phyloP scores from a whole-genome alignment of 140 eudicot genomes.

The Ambrosia hybrid region DNA sequence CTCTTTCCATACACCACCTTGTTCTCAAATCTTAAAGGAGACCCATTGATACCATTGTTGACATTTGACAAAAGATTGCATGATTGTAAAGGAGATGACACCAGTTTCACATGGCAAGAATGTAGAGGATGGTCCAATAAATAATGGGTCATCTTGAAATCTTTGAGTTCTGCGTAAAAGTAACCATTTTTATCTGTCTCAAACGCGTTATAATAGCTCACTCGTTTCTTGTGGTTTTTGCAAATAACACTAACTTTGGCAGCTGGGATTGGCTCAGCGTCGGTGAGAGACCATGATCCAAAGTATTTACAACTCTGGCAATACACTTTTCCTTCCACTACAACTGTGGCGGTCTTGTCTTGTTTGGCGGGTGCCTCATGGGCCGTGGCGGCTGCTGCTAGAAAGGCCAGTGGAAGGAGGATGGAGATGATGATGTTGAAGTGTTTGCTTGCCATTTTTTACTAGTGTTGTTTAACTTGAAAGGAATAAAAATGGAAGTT shows the following conservation, averaged over 20 bases:
- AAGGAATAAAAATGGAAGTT: constrained; percentile 9
- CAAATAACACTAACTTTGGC: constrained; percentile 78
- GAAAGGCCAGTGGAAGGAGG: constrained; percentile 46
- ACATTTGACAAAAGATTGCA: constrained; percentile 65
- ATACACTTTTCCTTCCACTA: constrained; percentile 76
- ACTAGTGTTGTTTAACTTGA: background rate
- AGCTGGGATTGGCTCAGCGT: constrained; percentile 58
- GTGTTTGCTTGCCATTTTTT: constrained; percentile 57
- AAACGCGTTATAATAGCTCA: constrained; percentile 70
- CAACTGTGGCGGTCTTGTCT: constrained; percentile 45
- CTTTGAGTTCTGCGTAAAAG: constrained; percentile 72
- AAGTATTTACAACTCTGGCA: constrained; percentile 71
- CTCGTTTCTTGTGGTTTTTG: constrained; percentile 67
- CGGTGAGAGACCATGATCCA: constrained; percentile 68
- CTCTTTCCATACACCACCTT: constrained; percentile 43
- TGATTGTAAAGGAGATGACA: constrained; percentile 57
- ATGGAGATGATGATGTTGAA: constrained; percentile 35
- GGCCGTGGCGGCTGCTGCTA: constrained; percentile 28
- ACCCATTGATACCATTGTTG: constrained; percentile 76
- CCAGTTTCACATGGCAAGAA: constrained; percentile 74
- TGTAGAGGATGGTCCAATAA: constrained; percentile 88
- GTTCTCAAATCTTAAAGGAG: constrained; percentile 66
- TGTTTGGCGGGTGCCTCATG: constrained; percentile 32
- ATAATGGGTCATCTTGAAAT: constrained; percentile 54
- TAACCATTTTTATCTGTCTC: constrained; percentile 58